Conservation (phyloP, 2,329 filamentous ascomycete species). For the Fusarium brachygibbosum region DNA sequence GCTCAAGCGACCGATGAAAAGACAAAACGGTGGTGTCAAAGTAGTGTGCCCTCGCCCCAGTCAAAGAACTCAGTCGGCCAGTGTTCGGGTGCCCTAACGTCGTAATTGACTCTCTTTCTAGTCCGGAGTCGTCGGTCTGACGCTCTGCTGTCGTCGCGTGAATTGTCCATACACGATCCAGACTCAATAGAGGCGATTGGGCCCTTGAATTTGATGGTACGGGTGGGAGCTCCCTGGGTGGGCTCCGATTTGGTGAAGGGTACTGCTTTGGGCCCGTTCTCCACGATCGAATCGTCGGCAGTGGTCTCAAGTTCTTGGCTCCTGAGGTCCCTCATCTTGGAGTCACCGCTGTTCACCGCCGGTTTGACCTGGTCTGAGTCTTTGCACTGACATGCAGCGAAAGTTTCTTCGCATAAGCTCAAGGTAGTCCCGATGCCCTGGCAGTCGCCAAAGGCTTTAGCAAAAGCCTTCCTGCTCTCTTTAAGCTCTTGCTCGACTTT, state of each 20-base stretch:
- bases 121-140: neutral
- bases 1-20: neutral
- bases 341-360: neutral
- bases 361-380: neutral
- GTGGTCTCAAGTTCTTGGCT: neutral
- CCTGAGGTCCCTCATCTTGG: neutral
- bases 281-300: neutral
- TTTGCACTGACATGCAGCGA: neutral
- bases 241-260: neutral
- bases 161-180: neutral
- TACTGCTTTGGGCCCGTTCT: neutral
- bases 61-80: neutral
- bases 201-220: neutral
- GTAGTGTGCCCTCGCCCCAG: neutral
- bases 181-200: neutral
- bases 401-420: neutral
- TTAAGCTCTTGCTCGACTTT: accelerated
- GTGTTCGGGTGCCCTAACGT: neutral
- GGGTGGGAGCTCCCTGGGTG: neutral
- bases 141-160: neutral
- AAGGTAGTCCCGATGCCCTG: neutral
- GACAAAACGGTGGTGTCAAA: neutral
- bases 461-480: accelerated
- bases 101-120: neutral
- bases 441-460: neutral